phyloP scores from a whole-genome alignment of 768 basidiomycete genomes.

The Xerocomus potaroensis region DNA sequence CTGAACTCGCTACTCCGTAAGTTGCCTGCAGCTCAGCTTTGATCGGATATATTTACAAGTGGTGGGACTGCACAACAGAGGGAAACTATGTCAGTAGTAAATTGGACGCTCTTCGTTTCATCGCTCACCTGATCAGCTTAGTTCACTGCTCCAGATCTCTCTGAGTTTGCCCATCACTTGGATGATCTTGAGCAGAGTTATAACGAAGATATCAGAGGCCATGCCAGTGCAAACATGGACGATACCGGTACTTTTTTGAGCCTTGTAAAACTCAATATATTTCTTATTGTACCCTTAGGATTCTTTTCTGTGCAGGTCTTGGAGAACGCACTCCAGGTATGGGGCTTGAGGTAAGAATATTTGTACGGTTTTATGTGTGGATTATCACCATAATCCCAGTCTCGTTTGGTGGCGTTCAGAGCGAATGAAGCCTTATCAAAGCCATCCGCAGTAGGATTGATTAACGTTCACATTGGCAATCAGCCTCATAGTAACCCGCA shows the following conservation, averaged over 20 bases:
- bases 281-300: conserved; percentile 38
- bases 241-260: conserved; percentile 60
- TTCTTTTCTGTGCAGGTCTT: conserved; percentile 93
- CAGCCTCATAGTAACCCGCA: conserved; percentile 28
- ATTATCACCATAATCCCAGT: conserved; percentile 27
- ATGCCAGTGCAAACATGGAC: conserved; percentile 78
- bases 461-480: not conserved
- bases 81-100: conserved; percentile 44
- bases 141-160: conserved; percentile 80
- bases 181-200: conserved; percentile 64
- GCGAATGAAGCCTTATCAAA: conserved; percentile 72
- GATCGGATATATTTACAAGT: conserved; percentile 36
- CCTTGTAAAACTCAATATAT: not conserved
- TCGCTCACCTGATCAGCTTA: conserved; percentile 29
- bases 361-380: not conserved
- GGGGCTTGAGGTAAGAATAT: conserved; percentile 65
- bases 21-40: conserved; percentile 26
- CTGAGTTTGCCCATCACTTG: conserved; percentile 63
- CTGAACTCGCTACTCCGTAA: conserved; percentile 75
- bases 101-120: not conserved
- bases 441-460: conserved; percentile 65
- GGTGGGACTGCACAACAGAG: conserved; percentile 29
- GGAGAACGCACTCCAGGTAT: conserved; percentile 78
- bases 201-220: conserved; percentile 41
- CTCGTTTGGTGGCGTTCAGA: conserved; percentile 84